Conservation (phyloP, 2,329 filamentous ascomycete genomes). For the Mollisia scopiformis region DNA sequence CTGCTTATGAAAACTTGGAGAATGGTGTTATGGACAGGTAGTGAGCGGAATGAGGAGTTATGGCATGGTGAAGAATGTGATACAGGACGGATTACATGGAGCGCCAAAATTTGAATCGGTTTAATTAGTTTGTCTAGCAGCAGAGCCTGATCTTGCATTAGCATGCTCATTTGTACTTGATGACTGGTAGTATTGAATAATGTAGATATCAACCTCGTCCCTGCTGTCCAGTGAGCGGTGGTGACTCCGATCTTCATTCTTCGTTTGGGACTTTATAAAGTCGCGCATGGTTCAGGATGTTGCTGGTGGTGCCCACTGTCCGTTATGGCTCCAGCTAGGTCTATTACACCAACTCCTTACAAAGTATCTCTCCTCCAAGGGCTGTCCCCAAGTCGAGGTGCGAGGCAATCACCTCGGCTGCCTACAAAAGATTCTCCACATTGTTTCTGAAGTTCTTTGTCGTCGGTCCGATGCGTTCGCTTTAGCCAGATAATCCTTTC, state of each 20-base stretch:
- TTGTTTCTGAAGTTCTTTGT: neutral
- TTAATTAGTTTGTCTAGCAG: neutral
- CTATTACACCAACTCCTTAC: no score
- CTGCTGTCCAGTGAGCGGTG: neutral
- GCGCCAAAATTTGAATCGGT: neutral
- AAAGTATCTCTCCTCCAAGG: no score
- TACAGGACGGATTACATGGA: neutral
- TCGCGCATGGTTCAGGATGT: no score
- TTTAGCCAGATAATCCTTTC: neutral
- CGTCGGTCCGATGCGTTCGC: neutral
- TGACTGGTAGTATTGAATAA: neutral
- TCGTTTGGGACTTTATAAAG: no score
- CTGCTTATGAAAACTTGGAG: neutral
- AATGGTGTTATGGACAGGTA: neutral
- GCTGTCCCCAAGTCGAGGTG: no score
- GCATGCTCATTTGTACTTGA: neutral
- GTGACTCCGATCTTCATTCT: no score
- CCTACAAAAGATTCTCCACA: no score
- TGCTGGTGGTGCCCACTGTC: no score
- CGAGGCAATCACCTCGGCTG: no score
- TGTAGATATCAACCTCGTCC: neutral
- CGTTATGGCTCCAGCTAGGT: no score
- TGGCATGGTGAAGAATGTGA: neutral
- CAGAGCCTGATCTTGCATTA: neutral
- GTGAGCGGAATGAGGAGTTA: neutral